Evolutionary conservation across 2,329 filamentous ascomycete genomes (phyloP).

Genomic region (Colletotrichum sp.): DNA sequence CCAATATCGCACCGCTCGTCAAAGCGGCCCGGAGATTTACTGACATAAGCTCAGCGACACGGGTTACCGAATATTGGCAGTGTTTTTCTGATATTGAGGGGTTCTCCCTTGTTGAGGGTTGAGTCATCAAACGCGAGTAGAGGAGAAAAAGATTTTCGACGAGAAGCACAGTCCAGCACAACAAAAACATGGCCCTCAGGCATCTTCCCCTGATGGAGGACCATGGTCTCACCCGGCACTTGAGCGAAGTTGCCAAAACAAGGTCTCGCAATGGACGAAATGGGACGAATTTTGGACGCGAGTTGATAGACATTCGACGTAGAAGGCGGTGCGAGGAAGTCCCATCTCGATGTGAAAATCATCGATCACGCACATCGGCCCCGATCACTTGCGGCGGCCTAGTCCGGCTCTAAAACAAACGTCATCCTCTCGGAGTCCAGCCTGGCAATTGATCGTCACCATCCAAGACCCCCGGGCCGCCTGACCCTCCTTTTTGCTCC

Average conservation of each 20-base stretch:
- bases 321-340: slow-evolving; percentile 14
- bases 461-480: slow-evolving; percentile 1
- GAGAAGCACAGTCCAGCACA: not conserved
- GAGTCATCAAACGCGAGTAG: slow-evolving; percentile 7
- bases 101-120: not conserved
- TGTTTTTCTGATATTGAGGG: not conserved
- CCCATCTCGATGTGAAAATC: slow-evolving; percentile 13
- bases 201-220: slow-evolving; percentile 3
- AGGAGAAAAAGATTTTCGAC: not conserved
- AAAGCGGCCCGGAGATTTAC: slow-evolving; percentile 17
- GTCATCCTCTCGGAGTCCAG: slow-evolving; percentile 13
- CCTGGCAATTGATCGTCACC: slow-evolving; percentile 16
- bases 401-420: slow-evolving; percentile 16
- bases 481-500: not conserved
- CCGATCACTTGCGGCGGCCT: slow-evolving; percentile 16
- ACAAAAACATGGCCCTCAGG: slow-evolving; percentile 12
- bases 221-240: slow-evolving; percentile 11
- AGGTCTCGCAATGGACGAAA: not conserved
- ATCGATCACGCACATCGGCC: slow-evolving; percentile 15
- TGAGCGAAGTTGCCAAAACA: not conserved
- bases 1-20: not conserved
- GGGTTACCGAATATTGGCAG: not conserved
- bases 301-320: not conserved
- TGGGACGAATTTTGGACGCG: not conserved
- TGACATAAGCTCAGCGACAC: slow-evolving; percentile 11